Conservation (phyloP, 2,329 filamentous ascomycete species). For the Colletotrichum chrysophilum region DNA sequence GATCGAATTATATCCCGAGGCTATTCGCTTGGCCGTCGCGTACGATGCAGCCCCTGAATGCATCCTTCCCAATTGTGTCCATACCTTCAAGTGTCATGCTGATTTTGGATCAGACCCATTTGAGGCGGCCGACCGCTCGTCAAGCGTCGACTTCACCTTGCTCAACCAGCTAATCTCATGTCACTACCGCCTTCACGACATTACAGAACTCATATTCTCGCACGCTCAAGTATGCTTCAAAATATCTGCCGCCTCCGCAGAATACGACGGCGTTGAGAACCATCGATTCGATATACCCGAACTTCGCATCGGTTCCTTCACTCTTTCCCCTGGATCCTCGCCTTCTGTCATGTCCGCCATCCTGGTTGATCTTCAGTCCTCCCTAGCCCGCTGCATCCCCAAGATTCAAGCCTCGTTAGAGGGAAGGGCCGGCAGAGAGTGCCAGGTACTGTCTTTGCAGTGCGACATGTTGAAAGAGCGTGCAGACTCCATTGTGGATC, state of each 20-base stretch:
- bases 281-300: slow-evolving; percentile 42
- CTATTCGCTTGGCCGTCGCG: slow-evolving; percentile 25
- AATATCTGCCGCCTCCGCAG: slow-evolving; percentile 25
- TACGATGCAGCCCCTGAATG: slow-evolving; percentile 26
- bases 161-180: slow-evolving; percentile 41
- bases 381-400: slow-evolving; percentile 16
- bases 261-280: slow-evolving; percentile 29
- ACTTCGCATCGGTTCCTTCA: slow-evolving; percentile 44
- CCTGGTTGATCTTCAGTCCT: slow-evolving; percentile 34
- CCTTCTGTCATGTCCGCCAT: slow-evolving; percentile 36
- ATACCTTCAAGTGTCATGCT: slow-evolving; percentile 21
- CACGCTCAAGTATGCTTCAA: slow-evolving; percentile 36
- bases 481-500: slow-evolving; percentile 23
- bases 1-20: slow-evolving; percentile 37
- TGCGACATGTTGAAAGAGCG: slow-evolving; percentile 30
- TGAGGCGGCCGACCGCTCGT: slow-evolving; percentile 6
- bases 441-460: slow-evolving; percentile 28
- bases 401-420: not conserved
- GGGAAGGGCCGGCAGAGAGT: slow-evolving; percentile 9
- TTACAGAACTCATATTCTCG: slow-evolving; percentile 37
- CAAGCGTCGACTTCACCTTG: slow-evolving; percentile 37
- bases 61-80: slow-evolving; percentile 37
- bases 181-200: slow-evolving; percentile 40
- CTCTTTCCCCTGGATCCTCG: slow-evolving; percentile 35
- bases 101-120: slow-evolving; percentile 10